Evolutionary conservation across 2,329 filamentous ascomycete species (phyloP).

Genomic region (Exophiala spinifera): DNA sequence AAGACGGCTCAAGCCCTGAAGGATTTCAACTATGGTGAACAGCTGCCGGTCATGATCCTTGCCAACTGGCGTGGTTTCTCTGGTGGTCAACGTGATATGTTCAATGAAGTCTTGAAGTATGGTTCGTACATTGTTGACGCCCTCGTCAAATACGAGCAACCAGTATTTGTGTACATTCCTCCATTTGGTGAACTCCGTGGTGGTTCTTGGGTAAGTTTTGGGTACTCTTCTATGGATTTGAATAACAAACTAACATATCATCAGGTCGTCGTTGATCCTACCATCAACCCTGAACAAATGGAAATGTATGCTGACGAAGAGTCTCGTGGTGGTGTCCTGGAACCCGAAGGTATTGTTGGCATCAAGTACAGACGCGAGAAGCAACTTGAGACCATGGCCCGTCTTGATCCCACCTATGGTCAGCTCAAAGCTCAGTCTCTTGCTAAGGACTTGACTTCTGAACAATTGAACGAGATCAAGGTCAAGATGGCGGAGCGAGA

Average conservation of each 20-base stretch:
- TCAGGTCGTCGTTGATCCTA: conserved; percentile 90
- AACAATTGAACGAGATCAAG: conserved; percentile 77
- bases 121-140: conserved; percentile 98
- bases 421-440: conserved; percentile 75
- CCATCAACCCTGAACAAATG: conserved; percentile 95
- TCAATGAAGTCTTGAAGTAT: conserved; percentile 99
- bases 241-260: conserved; percentile 34
- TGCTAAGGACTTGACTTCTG: conserved; percentile 65
- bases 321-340: conserved; percentile 90
- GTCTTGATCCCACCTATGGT: conserved; percentile 79
- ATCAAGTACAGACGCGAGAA: conserved; percentile 99
- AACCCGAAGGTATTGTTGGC: conserved; percentile 95
- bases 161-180: conserved; percentile 98
- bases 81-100: conserved; percentile 98
- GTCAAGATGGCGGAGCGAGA: conserved; percentile 80
- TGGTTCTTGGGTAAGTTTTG: conserved; percentile 76
- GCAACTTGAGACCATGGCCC: conserved; percentile 95
- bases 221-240: not conserved
- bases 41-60: conserved; percentile 96
- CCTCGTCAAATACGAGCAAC: conserved; percentile 97
- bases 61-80: conserved; percentile 99
- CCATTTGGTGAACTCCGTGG: conserved; percentile 94
- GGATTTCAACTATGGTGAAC: conserved; percentile 98
- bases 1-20: conserved; percentile 99
- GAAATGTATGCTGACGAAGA: conserved; percentile 99